Evolutionary conservation across 164 flowering plant genomes (phyloP).

Genomic region (Protea cynaroides): DNA sequence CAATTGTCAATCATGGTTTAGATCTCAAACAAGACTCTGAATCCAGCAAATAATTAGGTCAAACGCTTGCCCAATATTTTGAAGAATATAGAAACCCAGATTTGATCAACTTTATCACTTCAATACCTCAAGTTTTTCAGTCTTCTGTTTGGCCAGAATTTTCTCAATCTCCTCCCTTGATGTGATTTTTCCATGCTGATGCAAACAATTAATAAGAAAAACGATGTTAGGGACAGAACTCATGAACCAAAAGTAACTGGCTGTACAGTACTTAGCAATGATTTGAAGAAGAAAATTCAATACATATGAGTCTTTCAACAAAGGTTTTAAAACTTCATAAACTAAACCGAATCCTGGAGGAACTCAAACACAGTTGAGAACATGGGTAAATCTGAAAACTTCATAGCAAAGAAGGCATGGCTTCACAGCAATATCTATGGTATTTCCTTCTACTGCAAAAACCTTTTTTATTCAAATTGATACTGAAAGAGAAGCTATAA

Average conservation of each 20-base stretch:
- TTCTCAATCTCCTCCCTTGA: conserved; percentile 74
- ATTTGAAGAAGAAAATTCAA: neutral
- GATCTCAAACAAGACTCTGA: too few relatives aligned
- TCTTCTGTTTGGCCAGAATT: conserved; percentile 64
- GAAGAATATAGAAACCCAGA: too few relatives aligned
- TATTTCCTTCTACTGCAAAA: neutral
- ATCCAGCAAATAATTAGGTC: neutral
- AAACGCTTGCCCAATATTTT: neutral
- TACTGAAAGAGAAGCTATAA: neutral
- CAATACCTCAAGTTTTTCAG: conserved; percentile 70
- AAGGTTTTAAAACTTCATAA: neutral
- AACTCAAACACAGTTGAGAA: neutral
- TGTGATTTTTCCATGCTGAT: conserved; percentile 76
- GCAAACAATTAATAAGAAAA: conserved; percentile 8
- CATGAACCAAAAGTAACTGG: conserved; percentile 1
- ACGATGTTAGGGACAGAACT: conserved; percentile 4
- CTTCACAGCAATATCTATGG: neutral
- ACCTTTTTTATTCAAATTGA: neutral
- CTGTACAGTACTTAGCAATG: neutral
- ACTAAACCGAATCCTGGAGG: neutral
- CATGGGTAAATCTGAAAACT: neutral
- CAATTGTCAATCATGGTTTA: too few relatives aligned
- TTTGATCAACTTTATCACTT: neutral
- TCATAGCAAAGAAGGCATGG: neutral
- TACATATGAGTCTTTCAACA: neutral